phyloP scores from a whole-genome alignment of 768 basidiomycete species.

The Amylocystis lapponica region DNA sequence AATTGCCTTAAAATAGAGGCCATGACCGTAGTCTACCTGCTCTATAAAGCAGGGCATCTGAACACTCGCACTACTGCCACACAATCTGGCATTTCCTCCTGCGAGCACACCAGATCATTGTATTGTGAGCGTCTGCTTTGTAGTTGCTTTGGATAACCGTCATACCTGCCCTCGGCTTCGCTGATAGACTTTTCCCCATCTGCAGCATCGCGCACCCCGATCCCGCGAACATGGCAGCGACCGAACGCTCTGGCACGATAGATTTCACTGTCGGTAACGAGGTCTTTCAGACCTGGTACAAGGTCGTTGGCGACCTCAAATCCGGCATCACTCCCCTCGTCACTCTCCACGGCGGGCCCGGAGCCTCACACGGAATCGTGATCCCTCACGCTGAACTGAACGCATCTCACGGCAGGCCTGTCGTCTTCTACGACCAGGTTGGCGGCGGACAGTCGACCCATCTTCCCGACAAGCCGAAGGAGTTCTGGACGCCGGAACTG shows the following conservation, averaged over 20 bases:
- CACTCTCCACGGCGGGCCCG: constrained; percentile 51
- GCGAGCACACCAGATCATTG: no score
- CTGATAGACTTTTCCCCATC: no score
- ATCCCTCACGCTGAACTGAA: constrained; percentile 35
- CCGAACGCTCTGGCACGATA: not conserved
- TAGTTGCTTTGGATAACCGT: no score
- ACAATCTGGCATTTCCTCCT: no score
- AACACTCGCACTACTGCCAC: no score
- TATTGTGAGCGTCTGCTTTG: no score
- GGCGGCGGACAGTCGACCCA: constrained; percentile 52
- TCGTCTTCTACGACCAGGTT: constrained; percentile 50
- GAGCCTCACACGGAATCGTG: constrained; percentile 38
- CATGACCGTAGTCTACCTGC: no score
- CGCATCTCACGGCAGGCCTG: constrained; percentile 29
- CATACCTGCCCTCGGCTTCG: no score
- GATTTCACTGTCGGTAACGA: not conserved
- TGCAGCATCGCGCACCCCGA: no score
- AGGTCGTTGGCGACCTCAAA: constrained; percentile 39
- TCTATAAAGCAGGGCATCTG: no score
- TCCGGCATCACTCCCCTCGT: constrained; percentile 36
- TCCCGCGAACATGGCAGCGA: not conserved
- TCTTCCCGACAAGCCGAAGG: constrained; percentile 40
- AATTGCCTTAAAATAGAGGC: no score
- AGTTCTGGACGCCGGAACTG: constrained; percentile 47
- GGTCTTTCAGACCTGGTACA: constrained; percentile 44